Evolutionary conservation across 2,329 filamentous ascomycete species (phyloP).

Genomic region (Aspergillus cejpii): DNA sequence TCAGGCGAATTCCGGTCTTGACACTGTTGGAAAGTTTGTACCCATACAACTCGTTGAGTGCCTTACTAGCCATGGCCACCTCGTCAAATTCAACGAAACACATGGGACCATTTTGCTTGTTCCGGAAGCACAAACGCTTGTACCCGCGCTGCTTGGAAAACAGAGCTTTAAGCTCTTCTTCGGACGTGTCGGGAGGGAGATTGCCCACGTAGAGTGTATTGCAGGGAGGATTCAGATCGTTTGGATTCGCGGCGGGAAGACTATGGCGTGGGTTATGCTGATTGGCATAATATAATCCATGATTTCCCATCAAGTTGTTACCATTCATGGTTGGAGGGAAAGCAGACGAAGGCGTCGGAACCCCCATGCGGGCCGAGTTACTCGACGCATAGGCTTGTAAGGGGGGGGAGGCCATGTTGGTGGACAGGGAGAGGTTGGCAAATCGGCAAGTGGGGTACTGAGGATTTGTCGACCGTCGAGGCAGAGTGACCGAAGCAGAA

Average conservation of each 20-base stretch:
- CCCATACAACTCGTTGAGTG: constrained; percentile 83
- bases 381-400: constrained; percentile 50
- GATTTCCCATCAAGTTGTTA: constrained; percentile 43
- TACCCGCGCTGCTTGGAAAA: constrained; percentile 93
- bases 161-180: constrained; percentile 89
- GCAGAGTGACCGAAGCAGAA: constrained; percentile 33
- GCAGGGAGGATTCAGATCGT: constrained; percentile 93
- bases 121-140: constrained; percentile 89
- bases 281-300: constrained; percentile 51
- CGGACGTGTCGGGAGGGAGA: constrained; percentile 81
- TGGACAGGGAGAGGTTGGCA: constrained; percentile 64
- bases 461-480: constrained; percentile 64
- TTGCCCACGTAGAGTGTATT: constrained; percentile 99
- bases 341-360: constrained; percentile 48
- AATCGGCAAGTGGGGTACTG: constrained; percentile 65
- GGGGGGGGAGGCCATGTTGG: constrained; percentile 53
- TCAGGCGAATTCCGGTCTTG: constrained; percentile 89
- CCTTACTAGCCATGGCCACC: constrained; percentile 82
- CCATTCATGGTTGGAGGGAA: constrained; percentile 55
- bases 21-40: constrained; percentile 80
- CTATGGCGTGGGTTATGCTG: constrained; percentile 57
- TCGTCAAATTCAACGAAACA: constrained; percentile 99
- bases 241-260: constrained; percentile 83
- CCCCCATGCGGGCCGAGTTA: constrained; percentile 41
- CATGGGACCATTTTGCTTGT: constrained; percentile 94